Base-by-base conservation (phyloP, 371 early-diverging fungal species). In the Apophysomyces trapeziformis region DNA sequence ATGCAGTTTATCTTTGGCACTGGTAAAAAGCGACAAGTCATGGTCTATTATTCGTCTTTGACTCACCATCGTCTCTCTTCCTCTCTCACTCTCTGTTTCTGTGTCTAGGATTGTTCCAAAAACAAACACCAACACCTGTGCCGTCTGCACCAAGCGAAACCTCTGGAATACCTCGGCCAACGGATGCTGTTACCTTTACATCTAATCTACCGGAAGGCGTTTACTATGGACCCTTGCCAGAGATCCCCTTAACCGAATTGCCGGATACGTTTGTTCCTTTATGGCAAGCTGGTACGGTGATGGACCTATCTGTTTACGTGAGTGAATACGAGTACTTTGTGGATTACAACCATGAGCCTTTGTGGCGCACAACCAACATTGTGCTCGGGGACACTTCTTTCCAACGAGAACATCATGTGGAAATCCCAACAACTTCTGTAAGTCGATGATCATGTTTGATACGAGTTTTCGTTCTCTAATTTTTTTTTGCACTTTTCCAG, bases 281-380 rank as follows among this genome's bases (percentile, higher is more conserved):
- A 18, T 83, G 84, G 84, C 66, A 61, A 39, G 57, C 63, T 8
- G 68, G 68, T 36, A 66, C 59, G 1, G 67, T 72, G 7, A 71
- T 83, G 76, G 85, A 88, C 60, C 64, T 89, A 37, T 72, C 77
- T 50, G 77, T 89, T 5, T 89, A 84, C 58, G 65, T 86, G 0
- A 82, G 75, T 16, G 87, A 88, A 60, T 65, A 85, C 7, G 77
- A 78, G 14, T 78, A 84, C 38, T 90, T 90, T 63, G 70, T 46
- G 0, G 72, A 84, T 41, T 89, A 87, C 59, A 57, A 75, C 6
- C 66, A 68, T 36, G 68, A 70, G 41, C 85, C 89, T 45, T 77
- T 85, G 36, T 91, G 87, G 88, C 76, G 85, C 44, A 79, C 87
- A 12, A 47, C 73, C 13, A 75, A 81, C 47, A 78, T 94, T 36